Base-by-base conservation (phyloP, 495 filamentous ascomycete genomes). In the Hypoxylon fragiforme region DNA sequence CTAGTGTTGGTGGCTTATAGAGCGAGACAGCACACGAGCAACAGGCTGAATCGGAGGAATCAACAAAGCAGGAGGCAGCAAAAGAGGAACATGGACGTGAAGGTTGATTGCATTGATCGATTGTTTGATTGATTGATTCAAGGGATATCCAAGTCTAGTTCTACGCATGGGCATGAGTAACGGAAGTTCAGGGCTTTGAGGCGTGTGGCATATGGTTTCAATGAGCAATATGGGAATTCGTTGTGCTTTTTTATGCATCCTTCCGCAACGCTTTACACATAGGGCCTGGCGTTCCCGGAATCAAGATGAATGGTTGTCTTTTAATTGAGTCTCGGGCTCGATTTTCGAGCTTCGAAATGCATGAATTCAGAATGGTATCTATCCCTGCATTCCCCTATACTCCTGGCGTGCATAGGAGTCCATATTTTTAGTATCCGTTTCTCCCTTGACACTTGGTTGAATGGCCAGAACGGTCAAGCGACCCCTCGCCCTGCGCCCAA, bases 1-100 rank as follows among this genome's bases (percentile, higher is more conserved):
- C 73, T 44, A 65, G 69, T 38, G 73, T 76, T 16, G 65, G 65
- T 14, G 55, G 65, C 42, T 65, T 65, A 58, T 68, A 68, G 56
- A 36, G 44, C 13, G 71, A 67, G 54, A 48, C 37, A 37, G 51
- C 22, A 7, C 70, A 68, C 24, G 65, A 70, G 37, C 63, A 57
- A 39, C 66, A 66, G 5, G 69, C 5, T 34, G 30, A 41, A 11
- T n/a, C 15, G 20, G 14, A 44, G 19, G 38, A 48, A 13, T n/a
- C n/a, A n/a, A n/a, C n/a, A n/a, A n/a, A n/a, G n/a, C n/a, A n/a
- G n/a, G n/a, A n/a, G n/a, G n/a, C n/a, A n/a, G 9, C 36, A 12
- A 31, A 32, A 18, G 42, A 26, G 42, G 32, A 50, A 43, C 15
- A 11, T 4, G 31, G 42, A 24, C 16, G 48, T 14, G 51, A 40